Percentiles rank a stretch among this genome's conserved stretches.
Evolutionary conservation across 495 filamentous ascomycete species (phyloP).

Genomic region (Penicillium canescens): DNA sequence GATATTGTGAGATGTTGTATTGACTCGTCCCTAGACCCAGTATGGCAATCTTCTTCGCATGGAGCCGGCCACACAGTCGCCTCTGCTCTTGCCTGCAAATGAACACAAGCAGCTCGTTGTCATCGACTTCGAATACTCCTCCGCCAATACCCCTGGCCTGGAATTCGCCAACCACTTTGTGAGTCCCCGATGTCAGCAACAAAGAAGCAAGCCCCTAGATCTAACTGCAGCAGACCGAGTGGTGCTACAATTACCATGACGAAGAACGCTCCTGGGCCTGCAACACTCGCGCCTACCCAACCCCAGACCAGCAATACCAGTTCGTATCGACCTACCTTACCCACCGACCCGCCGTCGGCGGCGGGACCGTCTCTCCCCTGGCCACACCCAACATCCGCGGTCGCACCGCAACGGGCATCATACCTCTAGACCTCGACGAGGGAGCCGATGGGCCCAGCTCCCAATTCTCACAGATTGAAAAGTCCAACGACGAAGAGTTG

Average conservation of each 20-base stretch:
- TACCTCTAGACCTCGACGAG: conserved; percentile 38
- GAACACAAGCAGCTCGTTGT: conserved; percentile 94
- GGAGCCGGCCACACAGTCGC: conserved; percentile 78
- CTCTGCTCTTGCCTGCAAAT: conserved; percentile 83
- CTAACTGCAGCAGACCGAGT: conserved; percentile 62
- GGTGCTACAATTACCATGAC: conserved; percentile 97
- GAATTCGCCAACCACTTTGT: conserved; percentile 99
- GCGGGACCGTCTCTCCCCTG: conserved; percentile 54
- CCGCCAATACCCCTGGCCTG: conserved; percentile 79
- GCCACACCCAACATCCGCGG: conserved; percentile 45
- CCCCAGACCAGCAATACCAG: conserved; percentile 72
- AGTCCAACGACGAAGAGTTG: conserved; percentile 53
- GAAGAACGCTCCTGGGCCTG: conserved; percentile 61
- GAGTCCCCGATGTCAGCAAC: conserved; percentile 23
- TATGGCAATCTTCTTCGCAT: conserved; percentile 97
- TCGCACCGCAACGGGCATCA: conserved; percentile 31
- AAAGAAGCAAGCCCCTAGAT: not conserved
- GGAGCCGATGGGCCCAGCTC: conserved; percentile 20
- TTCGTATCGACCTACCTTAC: conserved; percentile 87
- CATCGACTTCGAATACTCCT: conserved; percentile 98
- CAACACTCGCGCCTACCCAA: conserved; percentile 72
- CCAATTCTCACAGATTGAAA: conserved; percentile 51
- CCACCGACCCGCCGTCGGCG: conserved; percentile 64
- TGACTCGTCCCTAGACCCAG: conserved; percentile 68
- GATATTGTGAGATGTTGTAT: not conserved